Base-by-base conservation (phyloP, 1,139 yeast genomes). In the Blastobotrys elegans region DNA sequence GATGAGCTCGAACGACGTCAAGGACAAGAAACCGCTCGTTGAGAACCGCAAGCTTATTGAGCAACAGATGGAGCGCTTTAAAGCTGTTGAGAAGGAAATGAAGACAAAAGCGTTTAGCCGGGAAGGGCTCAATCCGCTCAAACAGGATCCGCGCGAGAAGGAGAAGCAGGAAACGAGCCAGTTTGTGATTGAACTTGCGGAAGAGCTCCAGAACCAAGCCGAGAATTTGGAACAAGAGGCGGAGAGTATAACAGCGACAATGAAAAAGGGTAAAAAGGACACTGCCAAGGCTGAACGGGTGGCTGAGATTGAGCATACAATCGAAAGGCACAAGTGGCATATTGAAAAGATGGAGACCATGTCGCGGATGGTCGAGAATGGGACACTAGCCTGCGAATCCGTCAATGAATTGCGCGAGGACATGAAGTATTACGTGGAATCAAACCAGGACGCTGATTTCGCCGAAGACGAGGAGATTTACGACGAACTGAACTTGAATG, bases 71-170 rank as follows among this genome's bases (percentile, higher is more conserved):
- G 98, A 94, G 68, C 79, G 92, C 58, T 94, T 94, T 70, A 94
- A 94, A 66, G 92, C 92, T 46, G 86, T 90, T 56, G 99, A 94
- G 66, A 87, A 90, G 70, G 81, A 85, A 57, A 85, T 89, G 80
- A 94, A 94, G 70, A 90, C 96, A 32, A 94, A 94, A 66, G 97
- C 96, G 50, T 94, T 88, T 63, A 84, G 95, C 36, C 88, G 88
- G 63, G 98, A 92, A 68, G 98, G 97, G 0, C 13, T 34, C 26
- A 24, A 24, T 18, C 26, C 5, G 14, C 78, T 80, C 51, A 74
- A 77, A 52, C 70, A 79, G 39, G 95, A 87, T 65, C 94, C 92
- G 17, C 84, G 81, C 53, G 95, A 87, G 62, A 75, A 79, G 64
- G 90, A 86, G 64, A 87, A 85, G 61, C 77, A 76, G 47, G 96